Conservation (phyloP, 768 basidiomycete genomes). For the Lentinula sp. region DNA sequence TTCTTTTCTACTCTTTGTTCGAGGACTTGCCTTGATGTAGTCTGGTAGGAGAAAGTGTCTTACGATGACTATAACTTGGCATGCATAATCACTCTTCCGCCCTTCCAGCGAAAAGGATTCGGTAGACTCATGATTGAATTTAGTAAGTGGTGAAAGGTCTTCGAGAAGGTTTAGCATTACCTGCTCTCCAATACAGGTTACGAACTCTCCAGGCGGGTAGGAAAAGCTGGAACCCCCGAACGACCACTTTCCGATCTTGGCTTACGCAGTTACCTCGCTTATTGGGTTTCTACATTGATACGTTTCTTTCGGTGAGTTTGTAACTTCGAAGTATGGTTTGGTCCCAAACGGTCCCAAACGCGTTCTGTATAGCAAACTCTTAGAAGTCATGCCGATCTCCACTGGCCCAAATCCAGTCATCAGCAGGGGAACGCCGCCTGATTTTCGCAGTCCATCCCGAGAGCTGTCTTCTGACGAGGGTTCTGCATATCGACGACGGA, state of each 20-base stretch:
- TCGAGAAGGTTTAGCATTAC: neutral
- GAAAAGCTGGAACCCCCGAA: conserved; percentile 88
- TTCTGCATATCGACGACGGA: conserved; percentile 33
- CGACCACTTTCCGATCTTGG: conserved; percentile 93
- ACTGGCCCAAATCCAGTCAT: neutral
- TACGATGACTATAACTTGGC: conserved; percentile 98
- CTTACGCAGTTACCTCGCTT: conserved; percentile 81
- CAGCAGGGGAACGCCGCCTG: neutral
- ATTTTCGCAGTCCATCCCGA: conserved; percentile 4
- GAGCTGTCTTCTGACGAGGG: conserved; percentile 14
- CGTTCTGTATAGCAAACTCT: conserved; percentile 10
- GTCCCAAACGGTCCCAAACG: conserved; percentile 42
- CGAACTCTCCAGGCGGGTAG: conserved; percentile 75
- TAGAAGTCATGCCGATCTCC: neutral
- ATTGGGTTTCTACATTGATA: conserved; percentile 81
- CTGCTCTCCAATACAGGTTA: conserved; percentile 55
- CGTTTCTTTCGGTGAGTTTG: conserved; percentile 66
- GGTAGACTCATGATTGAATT: conserved; percentile 98
- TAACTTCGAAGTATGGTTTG: neutral
- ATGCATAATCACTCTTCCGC: conserved; percentile 93
- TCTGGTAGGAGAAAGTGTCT: conserved; percentile 77
- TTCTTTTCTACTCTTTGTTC: neutral
- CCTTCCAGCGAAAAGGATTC: conserved; percentile 83
- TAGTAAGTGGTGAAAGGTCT: conserved; percentile 47
- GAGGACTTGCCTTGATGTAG: neutral